Base-by-base conservation (phyloP, 805 yeast species). In the Peterozyma xylosa region DNA sequence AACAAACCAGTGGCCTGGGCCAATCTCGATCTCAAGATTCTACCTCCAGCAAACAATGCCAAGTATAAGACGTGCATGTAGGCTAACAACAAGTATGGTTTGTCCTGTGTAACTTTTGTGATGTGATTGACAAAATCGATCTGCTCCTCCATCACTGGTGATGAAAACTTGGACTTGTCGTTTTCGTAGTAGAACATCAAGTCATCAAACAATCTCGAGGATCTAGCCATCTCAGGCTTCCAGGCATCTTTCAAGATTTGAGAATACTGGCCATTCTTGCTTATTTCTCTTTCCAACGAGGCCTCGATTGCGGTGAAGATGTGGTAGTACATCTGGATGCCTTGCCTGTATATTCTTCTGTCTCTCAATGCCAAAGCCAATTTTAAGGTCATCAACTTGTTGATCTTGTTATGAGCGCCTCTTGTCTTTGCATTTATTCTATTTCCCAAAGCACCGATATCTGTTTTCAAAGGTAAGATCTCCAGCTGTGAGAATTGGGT, bases 21-120 rank as follows among this genome's bases (percentile, higher is more conserved):
- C 29, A 86, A 62, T 14, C 80, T 74, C 0, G 89, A 79, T 47
- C 82, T 67, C 77, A 87, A 72, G 32, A 86, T 69, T 49, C 80
- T 70, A 14, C 95, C 95, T 41, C 96, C 96, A 2, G 95, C 95
- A 66, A 86, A 86, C 41, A 86, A 71, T 0, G 93, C 95, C 56
- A 86, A 65, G 62, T 86, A 86, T 78, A 86, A 73, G 39, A 85
- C 93, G 58, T 86, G 96, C 67, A 87, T 77, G 60, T 86, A 86
- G 5, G 95, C 93, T 39, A 86, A 67, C 33, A 86, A 61, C 16
- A 85, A 61, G 52, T 83, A 76, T 7, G 96, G 95, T 55, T 82
- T 80, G 38, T 73, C 79, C 37, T 56, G 56, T 33, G 83, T 73
- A 9, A 70, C 71, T 39, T 63, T 58, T 34, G 67, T 63, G 45